phyloP scores from a whole-genome alignment of 108 stramenopile genomes.

The Cyclotella kingstonii region DNA sequence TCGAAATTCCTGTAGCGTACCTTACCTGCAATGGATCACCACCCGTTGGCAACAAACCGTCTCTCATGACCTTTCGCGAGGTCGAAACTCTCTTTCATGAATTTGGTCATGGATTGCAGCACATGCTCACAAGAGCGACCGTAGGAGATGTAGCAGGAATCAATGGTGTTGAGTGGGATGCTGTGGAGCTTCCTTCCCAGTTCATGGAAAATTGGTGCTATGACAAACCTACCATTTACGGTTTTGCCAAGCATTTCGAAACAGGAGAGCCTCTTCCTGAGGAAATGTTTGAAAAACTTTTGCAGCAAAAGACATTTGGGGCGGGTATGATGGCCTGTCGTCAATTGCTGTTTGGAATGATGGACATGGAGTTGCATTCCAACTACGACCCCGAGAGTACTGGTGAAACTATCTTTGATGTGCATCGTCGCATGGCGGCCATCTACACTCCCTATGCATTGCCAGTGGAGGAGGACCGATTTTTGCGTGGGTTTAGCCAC shows the following conservation, averaged over 20 bases:
- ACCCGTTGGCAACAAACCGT: slow-evolving; percentile 92
- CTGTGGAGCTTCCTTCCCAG: slow-evolving; percentile 96
- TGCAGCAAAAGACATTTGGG: slow-evolving; percentile 86
- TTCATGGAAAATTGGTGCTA: slow-evolving; percentile 99
- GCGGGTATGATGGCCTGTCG: slow-evolving; percentile 94
- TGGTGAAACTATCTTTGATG: slow-evolving; percentile 88
- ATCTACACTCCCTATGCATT: slow-evolving; percentile 85
- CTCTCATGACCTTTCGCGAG: slow-evolving; percentile 98
- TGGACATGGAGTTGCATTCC: slow-evolving; percentile 95
- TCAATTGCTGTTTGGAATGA: slow-evolving; percentile 93
- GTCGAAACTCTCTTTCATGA: slow-evolving; percentile 97
- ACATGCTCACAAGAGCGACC: slow-evolving; percentile 93
- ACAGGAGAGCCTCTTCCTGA: slow-evolving; percentile 94
- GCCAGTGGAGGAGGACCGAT: slow-evolving; percentile 93
- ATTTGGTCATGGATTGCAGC: slow-evolving; percentile 92
- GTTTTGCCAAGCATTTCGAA: slow-evolving; percentile 97
- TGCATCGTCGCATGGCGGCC: slow-evolving; percentile 83
- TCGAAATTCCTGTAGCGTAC: slow-evolving; percentile 94
- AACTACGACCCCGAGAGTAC: slow-evolving; percentile 72
- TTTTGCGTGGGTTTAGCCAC: slow-evolving; percentile 95
- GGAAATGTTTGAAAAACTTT: slow-evolving; percentile 95
- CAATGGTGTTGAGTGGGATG: slow-evolving; percentile 96
- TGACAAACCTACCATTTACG: slow-evolving; percentile 86
- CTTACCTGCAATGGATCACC: slow-evolving; percentile 98
- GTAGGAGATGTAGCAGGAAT: slow-evolving; percentile 97